These are phyloP conservation scores for Hyphopichia pseudoburtonii DNA, from an alignment of 1,139 yeast species.

Conservation along the genomic window DNA sequence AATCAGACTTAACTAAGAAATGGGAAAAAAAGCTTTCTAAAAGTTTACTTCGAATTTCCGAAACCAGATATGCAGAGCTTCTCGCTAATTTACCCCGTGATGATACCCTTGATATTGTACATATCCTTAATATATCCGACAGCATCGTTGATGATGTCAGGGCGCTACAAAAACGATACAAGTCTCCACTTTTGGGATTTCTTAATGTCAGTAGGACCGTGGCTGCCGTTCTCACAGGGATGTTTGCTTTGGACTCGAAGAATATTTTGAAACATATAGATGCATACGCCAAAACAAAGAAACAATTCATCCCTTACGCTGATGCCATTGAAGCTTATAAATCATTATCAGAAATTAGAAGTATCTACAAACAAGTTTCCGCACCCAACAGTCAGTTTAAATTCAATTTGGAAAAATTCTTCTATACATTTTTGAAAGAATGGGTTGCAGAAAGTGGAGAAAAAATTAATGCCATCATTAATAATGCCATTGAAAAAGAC, in stretches of 20 bases:
- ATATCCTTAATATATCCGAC: slow-evolving; percentile 62
- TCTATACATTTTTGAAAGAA: slow-evolving; percentile 55
- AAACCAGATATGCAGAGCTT: slow-evolving; percentile 57
- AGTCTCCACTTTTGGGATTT: slow-evolving; percentile 59
- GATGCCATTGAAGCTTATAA: slow-evolving; percentile 65
- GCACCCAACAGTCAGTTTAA: slow-evolving; percentile 38
- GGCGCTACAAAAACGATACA: slow-evolving; percentile 59
- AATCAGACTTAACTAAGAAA: slow-evolving; percentile 40
- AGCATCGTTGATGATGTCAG: slow-evolving; percentile 51
- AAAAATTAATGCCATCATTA: slow-evolving; percentile 50
- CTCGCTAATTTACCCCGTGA: slow-evolving; percentile 67
- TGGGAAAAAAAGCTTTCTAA: slow-evolving; percentile 55
- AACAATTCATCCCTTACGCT: slow-evolving; percentile 47
- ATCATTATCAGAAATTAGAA: slow-evolving; percentile 55
- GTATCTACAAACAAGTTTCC: slow-evolving; percentile 52
- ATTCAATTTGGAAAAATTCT: slow-evolving; percentile 59
- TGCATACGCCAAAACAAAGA: slow-evolving; percentile 36
- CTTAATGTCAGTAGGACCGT: slow-evolving; percentile 56
- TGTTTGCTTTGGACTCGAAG: slow-evolving; percentile 64
- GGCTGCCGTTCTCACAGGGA: slow-evolving; percentile 55
- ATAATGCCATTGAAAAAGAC: slow-evolving; percentile 57
- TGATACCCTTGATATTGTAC: slow-evolving; percentile 53
- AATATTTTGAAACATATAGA: slow-evolving; percentile 60
- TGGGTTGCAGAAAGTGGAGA: slow-evolving; percentile 58
- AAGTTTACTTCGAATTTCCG: slow-evolving; percentile 53